phyloP scores from a whole-genome alignment of 805 yeast species.

The Pichia sporocuriosa region DNA sequence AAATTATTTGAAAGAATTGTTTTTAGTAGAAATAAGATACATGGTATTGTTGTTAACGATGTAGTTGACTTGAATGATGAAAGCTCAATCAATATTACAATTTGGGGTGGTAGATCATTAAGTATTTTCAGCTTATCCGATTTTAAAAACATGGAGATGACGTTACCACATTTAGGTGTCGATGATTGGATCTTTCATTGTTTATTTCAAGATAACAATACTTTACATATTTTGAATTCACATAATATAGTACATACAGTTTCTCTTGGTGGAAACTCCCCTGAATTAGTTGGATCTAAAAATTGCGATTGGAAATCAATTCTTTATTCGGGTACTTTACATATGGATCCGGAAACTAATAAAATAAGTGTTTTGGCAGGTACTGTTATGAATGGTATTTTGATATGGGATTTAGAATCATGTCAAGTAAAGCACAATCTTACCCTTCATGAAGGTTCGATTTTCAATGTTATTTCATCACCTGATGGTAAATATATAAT shows the following conservation, averaged over 20 bases:
- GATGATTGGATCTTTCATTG: slow-evolving; percentile 78
- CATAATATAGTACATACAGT: slow-evolving; percentile 59
- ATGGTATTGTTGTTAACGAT: slow-evolving; percentile 48
- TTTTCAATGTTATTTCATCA: slow-evolving; percentile 71
- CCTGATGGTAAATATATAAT: slow-evolving; percentile 47
- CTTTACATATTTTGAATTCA: slow-evolving; percentile 60
- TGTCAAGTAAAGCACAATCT: slow-evolving; percentile 44
- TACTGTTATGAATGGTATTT: slow-evolving; percentile 84
- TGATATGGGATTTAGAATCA: slow-evolving; percentile 60
- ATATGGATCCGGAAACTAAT: slow-evolving; percentile 31
- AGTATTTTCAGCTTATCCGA: slow-evolving; percentile 33
- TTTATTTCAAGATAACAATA: slow-evolving; percentile 37
- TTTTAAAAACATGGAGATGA: slow-evolving; percentile 17
- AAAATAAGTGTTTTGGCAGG: slow-evolving; percentile 71
- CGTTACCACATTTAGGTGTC: slow-evolving; percentile 40
- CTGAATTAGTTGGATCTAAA: slow-evolving; percentile 26
- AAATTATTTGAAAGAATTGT: slow-evolving; percentile 37
- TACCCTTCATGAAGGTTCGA: slow-evolving; percentile 83
- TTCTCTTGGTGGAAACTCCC: slow-evolving; percentile 13
- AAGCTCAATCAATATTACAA: slow-evolving; percentile 24
- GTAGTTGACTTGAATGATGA: slow-evolving; percentile 21
- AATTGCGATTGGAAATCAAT: slow-evolving; percentile 70
- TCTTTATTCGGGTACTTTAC: slow-evolving; percentile 78
- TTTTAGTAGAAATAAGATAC: slow-evolving; percentile 73
- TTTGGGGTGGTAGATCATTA: slow-evolving; percentile 73